Percentiles rank a stretch among this genome's conserved stretches.
Evolutionary conservation across 2,329 filamentous ascomycete genomes (phyloP).

Genomic region (Apiospora arundinis): DNA sequence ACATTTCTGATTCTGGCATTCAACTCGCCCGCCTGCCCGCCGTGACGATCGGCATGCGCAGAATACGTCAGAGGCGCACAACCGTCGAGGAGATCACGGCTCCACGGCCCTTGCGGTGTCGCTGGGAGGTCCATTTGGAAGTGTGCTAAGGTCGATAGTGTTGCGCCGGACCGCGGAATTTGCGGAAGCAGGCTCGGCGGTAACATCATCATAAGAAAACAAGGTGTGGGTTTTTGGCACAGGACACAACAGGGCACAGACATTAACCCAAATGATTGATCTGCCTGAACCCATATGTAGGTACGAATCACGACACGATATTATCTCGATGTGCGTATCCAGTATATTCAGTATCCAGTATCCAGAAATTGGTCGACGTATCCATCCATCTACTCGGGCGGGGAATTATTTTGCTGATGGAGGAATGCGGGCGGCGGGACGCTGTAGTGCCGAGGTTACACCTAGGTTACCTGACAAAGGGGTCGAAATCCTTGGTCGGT

Average conservation of each 20-base stretch:
- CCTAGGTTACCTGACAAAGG: slow-evolving; percentile 5
- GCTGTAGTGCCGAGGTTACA: slow-evolving; percentile 4
- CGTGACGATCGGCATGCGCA: not conserved
- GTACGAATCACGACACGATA: not conserved
- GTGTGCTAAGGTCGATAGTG: not conserved
- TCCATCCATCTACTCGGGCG: not conserved
- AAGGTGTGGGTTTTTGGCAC: not conserved
- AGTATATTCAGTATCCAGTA: not conserved
- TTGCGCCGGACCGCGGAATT: not conserved
- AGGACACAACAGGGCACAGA: not conserved
- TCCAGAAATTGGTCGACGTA: not conserved
- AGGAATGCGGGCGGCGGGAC: not conserved
- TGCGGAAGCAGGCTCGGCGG: slow-evolving; percentile 6
- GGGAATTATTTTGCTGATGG: not conserved
- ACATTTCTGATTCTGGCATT: slow-evolving; percentile 6
- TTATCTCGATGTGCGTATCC: not conserved
- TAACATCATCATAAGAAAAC: not conserved
- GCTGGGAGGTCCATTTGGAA: not conserved
- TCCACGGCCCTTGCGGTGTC: not conserved
- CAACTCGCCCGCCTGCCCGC: not conserved
- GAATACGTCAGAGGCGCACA: not conserved
- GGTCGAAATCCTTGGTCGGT: slow-evolving; percentile 2
- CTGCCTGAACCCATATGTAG: not conserved
- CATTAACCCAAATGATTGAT: not conserved
- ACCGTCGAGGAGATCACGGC: not conserved